Evolutionary conservation across 1,284 basidiomycete genomes (phyloP).

Genomic region (Trametes polyzona): DNA sequence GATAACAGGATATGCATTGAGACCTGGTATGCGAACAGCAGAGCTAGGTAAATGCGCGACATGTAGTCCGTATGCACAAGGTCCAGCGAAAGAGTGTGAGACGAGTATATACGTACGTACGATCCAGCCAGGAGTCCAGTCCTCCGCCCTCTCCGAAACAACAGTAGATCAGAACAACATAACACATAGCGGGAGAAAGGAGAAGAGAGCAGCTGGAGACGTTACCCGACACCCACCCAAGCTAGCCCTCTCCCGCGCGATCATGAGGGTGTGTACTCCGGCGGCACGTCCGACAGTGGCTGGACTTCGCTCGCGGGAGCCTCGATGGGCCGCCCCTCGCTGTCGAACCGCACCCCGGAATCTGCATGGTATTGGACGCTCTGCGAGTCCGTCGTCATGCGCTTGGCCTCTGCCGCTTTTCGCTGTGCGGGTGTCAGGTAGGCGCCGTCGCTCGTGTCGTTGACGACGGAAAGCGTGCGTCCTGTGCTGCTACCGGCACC

Average conservation of each 20-base stretch:
- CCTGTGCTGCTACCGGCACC: slow-evolving; percentile 1
- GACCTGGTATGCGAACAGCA: too few species aligned
- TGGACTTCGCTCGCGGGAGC: slow-evolving; percentile 6
- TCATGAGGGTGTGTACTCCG: slow-evolving; percentile 30
- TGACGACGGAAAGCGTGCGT: slow-evolving; percentile 22
- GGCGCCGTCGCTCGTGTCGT: slow-evolving; percentile 5
- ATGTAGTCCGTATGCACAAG: slow-evolving; percentile 1
- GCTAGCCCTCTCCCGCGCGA: not conserved
- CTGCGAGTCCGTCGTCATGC: not conserved
- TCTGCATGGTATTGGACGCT: slow-evolving; percentile 25
- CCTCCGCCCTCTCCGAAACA: not conserved
- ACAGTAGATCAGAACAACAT: not conserved
- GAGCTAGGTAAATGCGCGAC: not conserved
- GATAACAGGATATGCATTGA: too few species aligned
- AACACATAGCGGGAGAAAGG: too few species aligned
- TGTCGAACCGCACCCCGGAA: slow-evolving; percentile 31
- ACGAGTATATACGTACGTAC: slow-evolving; percentile 4
- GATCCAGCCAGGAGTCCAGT: not conserved
- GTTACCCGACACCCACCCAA: not conserved
- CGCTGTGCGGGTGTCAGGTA: slow-evolving; percentile 20
- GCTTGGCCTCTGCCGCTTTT: slow-evolving; percentile 24
- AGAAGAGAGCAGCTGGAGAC: not conserved
- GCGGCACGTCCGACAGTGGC: slow-evolving; percentile 26
- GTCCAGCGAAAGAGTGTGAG: slow-evolving; percentile 2
- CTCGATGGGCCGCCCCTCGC: slow-evolving; percentile 16